These are phyloP conservation scores for Corallochytrium limacisporum DNA, from an alignment of 78 protist genomes.

Conservation along the genomic window DNA sequence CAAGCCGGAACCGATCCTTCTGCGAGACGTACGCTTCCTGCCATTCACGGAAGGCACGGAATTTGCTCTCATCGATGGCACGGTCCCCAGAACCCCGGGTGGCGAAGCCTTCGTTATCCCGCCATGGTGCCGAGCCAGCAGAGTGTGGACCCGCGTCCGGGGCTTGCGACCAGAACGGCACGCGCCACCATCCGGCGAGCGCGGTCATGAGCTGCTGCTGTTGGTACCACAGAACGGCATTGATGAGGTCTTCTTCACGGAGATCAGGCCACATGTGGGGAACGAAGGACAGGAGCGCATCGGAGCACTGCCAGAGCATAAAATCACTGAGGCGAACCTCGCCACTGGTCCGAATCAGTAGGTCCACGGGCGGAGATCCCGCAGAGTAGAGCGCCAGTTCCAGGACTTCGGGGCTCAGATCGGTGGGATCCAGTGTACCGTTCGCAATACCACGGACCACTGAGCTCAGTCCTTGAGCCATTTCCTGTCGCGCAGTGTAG, in stretches of 20 bases:
- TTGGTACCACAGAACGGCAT: constrained; percentile 1
- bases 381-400: constrained; percentile 2
- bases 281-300: background rate
- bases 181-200: too few relatives aligned
- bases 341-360: constrained; percentile 76
- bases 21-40: too few relatives aligned
- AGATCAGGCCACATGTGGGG: constrained; percentile 25
- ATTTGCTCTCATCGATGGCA: too few relatives aligned
- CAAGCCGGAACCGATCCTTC: too few relatives aligned
- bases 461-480: background rate
- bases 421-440: background rate
- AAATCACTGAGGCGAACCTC: constrained; percentile 73
- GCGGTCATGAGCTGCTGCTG: too few relatives aligned
- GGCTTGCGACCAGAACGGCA: too few relatives aligned
- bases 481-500: constrained; percentile 69
- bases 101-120: too few relatives aligned
- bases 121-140: too few relatives aligned
- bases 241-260: background rate
- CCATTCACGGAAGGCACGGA: too few relatives aligned
- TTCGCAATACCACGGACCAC: background rate
- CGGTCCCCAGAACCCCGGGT: too few relatives aligned
- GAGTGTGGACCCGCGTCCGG: too few relatives aligned
- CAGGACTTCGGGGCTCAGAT: background rate
- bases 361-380: constrained; percentile 24
- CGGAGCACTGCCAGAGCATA: constrained; percentile 58